Evolutionary conservation across 2,329 filamentous ascomycete species (phyloP), one percentile per base, ranked within the genome.

Genomic region (Sphaceloma murrayae): DNA sequence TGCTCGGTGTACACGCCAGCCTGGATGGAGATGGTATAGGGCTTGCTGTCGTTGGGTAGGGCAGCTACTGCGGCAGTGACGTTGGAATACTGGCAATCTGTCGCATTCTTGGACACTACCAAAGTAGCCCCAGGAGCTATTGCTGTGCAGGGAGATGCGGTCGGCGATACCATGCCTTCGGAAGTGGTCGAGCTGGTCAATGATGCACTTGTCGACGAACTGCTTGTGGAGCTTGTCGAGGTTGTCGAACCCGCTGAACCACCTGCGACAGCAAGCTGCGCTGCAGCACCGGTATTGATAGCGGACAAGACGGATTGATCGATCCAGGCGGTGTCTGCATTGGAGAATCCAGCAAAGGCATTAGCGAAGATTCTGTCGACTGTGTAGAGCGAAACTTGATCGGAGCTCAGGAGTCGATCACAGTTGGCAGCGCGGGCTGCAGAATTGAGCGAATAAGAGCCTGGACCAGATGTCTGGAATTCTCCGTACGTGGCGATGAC

Each of bases 61-160:
- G 67, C 66, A 9, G 59, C 60, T 14, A 70, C 58, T 5, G 68
- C 68, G 10, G 66, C 62, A 2, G 62, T 59, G 1, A 71, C 60
- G 4, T 61, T 66, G 14, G 55, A 51, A 46, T 65, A 70, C 26
- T 68, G 59, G 10, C 60, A 61, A 2, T 53, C 55, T 2, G 63
- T 50, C 6, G 47, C 50, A 29, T 49, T 51, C 7, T 45, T 26
- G 51, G 21, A 67, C 45, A 46, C 58, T 2, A 52, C 56, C 1
- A 64, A 53, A 2, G 62, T 64, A 0, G 64, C 56, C 2, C 60
- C 58, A 5, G 58, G 53, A 31, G 55, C 53, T 8, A 53, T 46
- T 1, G 53, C 47, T 9, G 53, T 38, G 18, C 48, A 39, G 13
- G 39, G 40, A 5, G 52, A 49, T 3, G 53, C 45, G 9, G 55